phyloP scores from a whole-genome alignment of 2,329 filamentous ascomycete species.

The Albifimbria verrucaria region DNA sequence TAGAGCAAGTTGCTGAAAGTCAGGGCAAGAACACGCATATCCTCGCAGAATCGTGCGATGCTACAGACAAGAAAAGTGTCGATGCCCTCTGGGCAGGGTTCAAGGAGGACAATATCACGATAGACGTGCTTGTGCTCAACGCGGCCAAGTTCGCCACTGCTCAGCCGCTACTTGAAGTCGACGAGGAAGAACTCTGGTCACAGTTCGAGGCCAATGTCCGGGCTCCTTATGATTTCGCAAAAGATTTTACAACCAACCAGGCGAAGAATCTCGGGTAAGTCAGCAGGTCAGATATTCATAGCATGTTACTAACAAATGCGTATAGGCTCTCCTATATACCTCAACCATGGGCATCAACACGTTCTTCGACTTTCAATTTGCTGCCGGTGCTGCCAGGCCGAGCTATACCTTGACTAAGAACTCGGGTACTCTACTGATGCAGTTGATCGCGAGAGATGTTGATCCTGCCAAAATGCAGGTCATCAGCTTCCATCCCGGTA shows the following conservation, averaged over 20 bases:
- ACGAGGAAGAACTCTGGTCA: background rate
- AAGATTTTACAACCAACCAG: background rate
- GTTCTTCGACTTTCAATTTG: no score
- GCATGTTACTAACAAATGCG: no score
- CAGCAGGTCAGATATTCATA: background rate
- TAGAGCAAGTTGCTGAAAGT: no score
- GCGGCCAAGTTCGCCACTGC: background rate
- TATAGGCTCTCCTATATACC: no score
- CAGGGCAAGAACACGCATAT: no score
- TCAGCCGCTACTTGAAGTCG: background rate
- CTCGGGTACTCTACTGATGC: background rate
- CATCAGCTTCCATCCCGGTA: conserved; percentile 2
- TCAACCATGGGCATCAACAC: no score
- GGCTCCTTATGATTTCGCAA: background rate
- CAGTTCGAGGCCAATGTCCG: conserved; percentile 1
- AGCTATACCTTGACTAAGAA: background rate
- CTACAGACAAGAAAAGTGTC: no score
- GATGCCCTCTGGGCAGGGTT: background rate
- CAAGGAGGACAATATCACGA: background rate
- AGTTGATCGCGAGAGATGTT: background rate
- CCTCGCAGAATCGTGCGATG: no score
- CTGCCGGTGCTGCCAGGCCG: background rate
- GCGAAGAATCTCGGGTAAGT: no score
- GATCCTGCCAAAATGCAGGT: background rate
- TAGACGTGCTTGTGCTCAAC: background rate